Evolutionary conservation across 345 rosid species (phyloP), one percentile per base, ranked within the genome.

Genomic region (Hypericum androsaemum): DNA sequence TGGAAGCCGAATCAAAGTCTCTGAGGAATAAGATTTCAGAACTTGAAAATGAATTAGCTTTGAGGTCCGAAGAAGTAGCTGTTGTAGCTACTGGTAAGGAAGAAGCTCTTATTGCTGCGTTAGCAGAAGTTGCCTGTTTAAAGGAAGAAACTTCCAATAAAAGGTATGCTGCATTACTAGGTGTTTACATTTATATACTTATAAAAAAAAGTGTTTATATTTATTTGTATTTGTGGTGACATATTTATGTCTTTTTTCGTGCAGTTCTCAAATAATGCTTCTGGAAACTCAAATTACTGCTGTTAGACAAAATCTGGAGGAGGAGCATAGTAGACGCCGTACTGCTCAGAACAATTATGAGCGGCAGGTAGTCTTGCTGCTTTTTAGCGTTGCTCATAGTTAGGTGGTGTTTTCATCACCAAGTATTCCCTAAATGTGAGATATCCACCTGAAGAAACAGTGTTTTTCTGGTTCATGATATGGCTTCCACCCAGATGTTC

Each of bases 321-420:
- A 47, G 49, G 94, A 79, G 64, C 92, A 84, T 66, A 86, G 77
- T 60, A 71, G 80, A 58, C 79, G 96, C 88, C 82, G 80, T 47
- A 52, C 74, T 66, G 84, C 95, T 57, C 94, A 88, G 67, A 71
- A 82, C 48, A 92, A 92, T 64, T 92, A 92, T 57, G 98, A 92
- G 78, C 75, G 95, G 78, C 98, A 92, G 96, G 98, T 92, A 43
- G 47, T 54, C 58, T 56, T 54, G 32, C 32, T 22, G 32, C 32
- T 22, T 22, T 22, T 1, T 22, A 22, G 4, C n/a, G n/a, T n/a
- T n/a, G n/a, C n/a, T n/a, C n/a, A n/a, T n/a, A n/a, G n/a, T n/a
- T n/a, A n/a, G n/a, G n/a, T n/a, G n/a, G n/a, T n/a, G n/a, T n/a
- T n/a, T n/a, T n/a, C n/a, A n/a, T n/a, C n/a, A n/a, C n/a, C n/a